Conservation (phyloP, 2,329 filamentous ascomycete genomes). For the Teratosphaeria pseudoeucalypti region DNA sequence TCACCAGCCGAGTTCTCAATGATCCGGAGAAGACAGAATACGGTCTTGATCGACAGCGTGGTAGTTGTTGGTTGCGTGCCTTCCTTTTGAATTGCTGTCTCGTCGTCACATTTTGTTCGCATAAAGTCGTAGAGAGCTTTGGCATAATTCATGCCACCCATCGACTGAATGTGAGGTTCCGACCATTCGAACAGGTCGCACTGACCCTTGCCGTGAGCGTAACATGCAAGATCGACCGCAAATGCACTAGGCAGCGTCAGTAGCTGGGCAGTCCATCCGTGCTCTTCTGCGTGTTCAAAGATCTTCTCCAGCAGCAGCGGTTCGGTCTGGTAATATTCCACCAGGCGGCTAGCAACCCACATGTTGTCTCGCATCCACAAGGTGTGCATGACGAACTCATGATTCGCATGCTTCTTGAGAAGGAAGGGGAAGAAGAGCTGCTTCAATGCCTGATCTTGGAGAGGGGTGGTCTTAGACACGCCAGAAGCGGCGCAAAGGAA, state of each 20-base stretch:
- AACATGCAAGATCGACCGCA: constrained; percentile 74
- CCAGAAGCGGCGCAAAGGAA: constrained; percentile 71
- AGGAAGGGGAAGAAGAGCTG: constrained; percentile 77
- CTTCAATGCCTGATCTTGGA: constrained; percentile 65
- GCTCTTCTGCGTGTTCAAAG: constrained; percentile 68
- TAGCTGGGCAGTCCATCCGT: constrained; percentile 75
- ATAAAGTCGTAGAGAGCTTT: constrained; percentile 68
- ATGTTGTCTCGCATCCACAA: constrained; percentile 83
- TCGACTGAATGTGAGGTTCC: constrained; percentile 47
- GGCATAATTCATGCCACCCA: constrained; percentile 47
- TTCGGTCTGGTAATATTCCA: constrained; percentile 63
- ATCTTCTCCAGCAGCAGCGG: constrained; percentile 58
- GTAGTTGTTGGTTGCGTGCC: constrained; percentile 57
- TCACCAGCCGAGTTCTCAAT: constrained; percentile 51
- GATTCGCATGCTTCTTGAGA: constrained; percentile 63
- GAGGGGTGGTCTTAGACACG: constrained; percentile 59
- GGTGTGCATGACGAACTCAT: constrained; percentile 82
- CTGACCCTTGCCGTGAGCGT: constrained; percentile 70
- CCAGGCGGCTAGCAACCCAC: constrained; percentile 73
- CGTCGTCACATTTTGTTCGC: constrained; percentile 71
- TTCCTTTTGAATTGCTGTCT: constrained; percentile 64
- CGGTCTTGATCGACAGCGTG: constrained; percentile 73
- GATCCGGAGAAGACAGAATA: constrained; percentile 68
- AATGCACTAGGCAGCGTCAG: constrained; percentile 72
- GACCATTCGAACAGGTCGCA: constrained; percentile 77